Evolutionary conservation across 2,329 filamentous ascomycete species (phyloP).

Genomic region (Salinomyces thailandicus): DNA sequence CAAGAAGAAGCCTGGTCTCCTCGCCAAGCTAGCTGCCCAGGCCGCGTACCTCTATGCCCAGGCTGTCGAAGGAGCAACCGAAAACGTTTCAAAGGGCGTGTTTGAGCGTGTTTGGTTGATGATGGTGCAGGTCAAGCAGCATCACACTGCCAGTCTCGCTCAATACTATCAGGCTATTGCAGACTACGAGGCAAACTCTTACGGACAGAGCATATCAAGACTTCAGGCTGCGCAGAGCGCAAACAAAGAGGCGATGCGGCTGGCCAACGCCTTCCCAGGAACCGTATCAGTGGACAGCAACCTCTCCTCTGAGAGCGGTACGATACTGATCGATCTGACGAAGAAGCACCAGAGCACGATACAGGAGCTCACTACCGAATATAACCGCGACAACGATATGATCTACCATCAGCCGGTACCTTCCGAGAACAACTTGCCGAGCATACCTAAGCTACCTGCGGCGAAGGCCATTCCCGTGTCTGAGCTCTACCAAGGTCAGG

Average conservation of each 20-base stretch:
- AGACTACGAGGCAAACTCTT: conserved; percentile 78
- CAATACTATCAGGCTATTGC: conserved; percentile 90
- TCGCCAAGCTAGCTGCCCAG: conserved; percentile 89
- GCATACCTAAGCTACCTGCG: conserved; percentile 82
- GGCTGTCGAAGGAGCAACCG: conserved; percentile 79
- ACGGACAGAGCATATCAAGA: conserved; percentile 74
- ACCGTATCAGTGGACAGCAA: conserved; percentile 74
- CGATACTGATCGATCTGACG: conserved; percentile 64
- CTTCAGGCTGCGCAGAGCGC: conserved; percentile 70
- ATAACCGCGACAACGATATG: conserved; percentile 91
- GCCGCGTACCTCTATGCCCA: conserved; percentile 80
- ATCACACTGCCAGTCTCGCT: conserved; percentile 71
- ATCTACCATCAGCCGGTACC: conserved; percentile 94
- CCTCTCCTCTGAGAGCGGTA: conserved; percentile 66
- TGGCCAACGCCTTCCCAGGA: conserved; percentile 69
- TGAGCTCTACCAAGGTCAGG: conserved; percentile 91
- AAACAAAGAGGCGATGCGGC: conserved; percentile 65
- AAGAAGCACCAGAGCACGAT: conserved; percentile 73
- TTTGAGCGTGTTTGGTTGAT: conserved; percentile 92
- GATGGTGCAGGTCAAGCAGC: conserved; percentile 72
- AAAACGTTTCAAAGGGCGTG: conserved; percentile 79
- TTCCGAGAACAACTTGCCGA: conserved; percentile 66
- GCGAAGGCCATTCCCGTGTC: conserved; percentile 96
- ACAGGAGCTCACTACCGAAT: conserved; percentile 65
- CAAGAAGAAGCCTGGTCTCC: conserved; percentile 79